Evolutionary conservation across 768 basidiomycete species (phyloP).

Genomic region (Lactarius sanguifluus): DNA sequence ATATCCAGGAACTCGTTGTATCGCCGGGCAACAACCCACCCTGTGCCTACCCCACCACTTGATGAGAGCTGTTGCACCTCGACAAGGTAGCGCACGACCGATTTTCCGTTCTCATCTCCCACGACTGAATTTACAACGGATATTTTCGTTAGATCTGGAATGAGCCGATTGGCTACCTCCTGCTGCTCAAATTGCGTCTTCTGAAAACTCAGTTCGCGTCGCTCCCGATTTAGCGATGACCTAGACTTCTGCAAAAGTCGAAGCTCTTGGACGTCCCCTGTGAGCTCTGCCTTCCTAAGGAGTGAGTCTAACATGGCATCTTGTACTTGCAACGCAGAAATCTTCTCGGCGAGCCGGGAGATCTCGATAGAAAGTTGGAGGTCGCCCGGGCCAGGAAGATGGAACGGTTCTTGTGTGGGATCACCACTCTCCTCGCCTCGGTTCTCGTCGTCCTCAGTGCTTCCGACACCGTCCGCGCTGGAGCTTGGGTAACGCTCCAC

Average conservation of each 20-base stretch:
- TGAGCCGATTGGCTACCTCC: conserved; percentile 83
- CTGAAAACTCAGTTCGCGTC: conserved; percentile 84
- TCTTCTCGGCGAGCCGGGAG: conserved; percentile 68
- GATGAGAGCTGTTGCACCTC: conserved; percentile 86
- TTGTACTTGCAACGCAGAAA: conserved; percentile 75
- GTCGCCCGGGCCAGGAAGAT: conserved; percentile 84
- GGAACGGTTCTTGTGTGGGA: conserved; percentile 53
- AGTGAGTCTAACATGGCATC: conserved; percentile 81
- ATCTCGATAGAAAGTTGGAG: conserved; percentile 89
- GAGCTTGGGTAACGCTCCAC: not conserved
- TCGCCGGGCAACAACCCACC: conserved; percentile 90
- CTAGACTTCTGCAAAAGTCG: conserved; percentile 80
- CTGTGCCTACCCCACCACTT: conserved; percentile 76
- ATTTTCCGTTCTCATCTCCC: conserved; percentile 82
- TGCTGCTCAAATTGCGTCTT: conserved; percentile 93
- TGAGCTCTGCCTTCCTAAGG: conserved; percentile 93
- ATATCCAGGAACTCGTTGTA: conserved; percentile 95
- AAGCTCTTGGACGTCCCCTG: conserved; percentile 86
- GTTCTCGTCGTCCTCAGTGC: conserved; percentile 41
- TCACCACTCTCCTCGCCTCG: conserved; percentile 45
- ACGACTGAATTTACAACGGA: conserved; percentile 80
- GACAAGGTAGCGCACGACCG: conserved; percentile 88
- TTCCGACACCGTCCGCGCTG: conserved; percentile 43
- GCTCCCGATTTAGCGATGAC: conserved; percentile 75
- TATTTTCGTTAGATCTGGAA: conserved; percentile 82